These are phyloP conservation scores for Brasilioporus rufonigricans DNA, from an alignment of 768 basidiomycete species.

Conservation along the genomic window DNA sequence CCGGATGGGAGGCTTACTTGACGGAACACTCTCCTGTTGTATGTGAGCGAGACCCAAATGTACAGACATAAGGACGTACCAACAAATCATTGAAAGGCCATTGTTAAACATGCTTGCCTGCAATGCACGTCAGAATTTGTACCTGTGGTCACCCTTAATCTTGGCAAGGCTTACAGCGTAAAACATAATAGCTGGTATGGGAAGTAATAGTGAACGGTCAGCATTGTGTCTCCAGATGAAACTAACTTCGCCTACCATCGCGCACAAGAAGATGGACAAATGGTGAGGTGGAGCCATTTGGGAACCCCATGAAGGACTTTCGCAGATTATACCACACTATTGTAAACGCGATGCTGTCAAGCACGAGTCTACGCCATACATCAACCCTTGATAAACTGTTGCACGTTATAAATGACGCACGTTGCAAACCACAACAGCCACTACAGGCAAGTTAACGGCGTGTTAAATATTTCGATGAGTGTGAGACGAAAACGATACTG, in stretches of 20 bases:
- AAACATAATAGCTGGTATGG: slow-evolving; percentile 8
- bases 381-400: background rate
- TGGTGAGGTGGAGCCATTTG: background rate
- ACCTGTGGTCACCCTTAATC: background rate
- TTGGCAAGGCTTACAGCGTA: slow-evolving; percentile 2
- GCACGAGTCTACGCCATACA: background rate
- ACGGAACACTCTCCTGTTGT: slow-evolving; percentile 5
- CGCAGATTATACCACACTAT: slow-evolving; percentile 6
- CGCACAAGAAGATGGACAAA: slow-evolving; percentile 5
- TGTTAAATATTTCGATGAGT: background rate
- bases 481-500: background rate
- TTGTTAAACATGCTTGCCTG: slow-evolving; percentile 8
- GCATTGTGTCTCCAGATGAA: background rate
- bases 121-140: background rate
- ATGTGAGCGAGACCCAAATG: background rate
- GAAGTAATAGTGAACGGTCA: background rate
- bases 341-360: slow-evolving; percentile 5
- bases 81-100: slow-evolving; percentile 6
- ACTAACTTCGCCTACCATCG: slow-evolving; percentile 4
- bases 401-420: background rate
- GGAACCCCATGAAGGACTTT: background rate
- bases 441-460: slow-evolving; percentile 6
- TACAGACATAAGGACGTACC: background rate
- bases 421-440: slow-evolving; percentile 10
- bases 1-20: background rate